These are phyloP conservation scores for Croton setiger DNA, from an alignment of 441 rosid genomes.

Conservation along the genomic window DNA sequence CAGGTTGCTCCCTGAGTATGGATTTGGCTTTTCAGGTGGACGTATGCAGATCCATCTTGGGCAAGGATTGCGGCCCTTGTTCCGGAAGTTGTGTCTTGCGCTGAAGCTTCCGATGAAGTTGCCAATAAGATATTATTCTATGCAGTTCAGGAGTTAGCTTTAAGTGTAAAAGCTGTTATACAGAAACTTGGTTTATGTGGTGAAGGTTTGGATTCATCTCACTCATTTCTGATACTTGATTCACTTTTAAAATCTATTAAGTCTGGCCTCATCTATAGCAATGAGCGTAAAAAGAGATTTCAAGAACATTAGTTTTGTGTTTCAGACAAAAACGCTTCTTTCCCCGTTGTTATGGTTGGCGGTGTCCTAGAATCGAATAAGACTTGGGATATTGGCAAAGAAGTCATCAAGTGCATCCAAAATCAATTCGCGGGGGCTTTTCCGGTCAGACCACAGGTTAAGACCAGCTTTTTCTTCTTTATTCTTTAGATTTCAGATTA, in stretches of 20 bases:
- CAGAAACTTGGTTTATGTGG: slow-evolving; percentile 55
- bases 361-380: slow-evolving; percentile 60
- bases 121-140: slow-evolving; percentile 52
- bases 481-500: too few species aligned
- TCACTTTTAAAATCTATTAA: neutral
- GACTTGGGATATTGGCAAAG: slow-evolving; percentile 65
- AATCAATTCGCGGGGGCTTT: slow-evolving; percentile 45
- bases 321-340: slow-evolving; percentile 50
- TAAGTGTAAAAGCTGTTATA: slow-evolving; percentile 64
- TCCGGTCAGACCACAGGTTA: slow-evolving; percentile 59
- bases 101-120: too few species aligned
- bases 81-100: too few species aligned
- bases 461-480: slow-evolving; percentile 5
- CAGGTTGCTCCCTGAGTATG: neutral
- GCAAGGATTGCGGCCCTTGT: slow-evolving; percentile 63
- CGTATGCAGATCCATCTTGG: slow-evolving; percentile 66
- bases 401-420: slow-evolving; percentile 45
- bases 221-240: neutral
- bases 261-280: neutral
- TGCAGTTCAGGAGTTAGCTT: slow-evolving; percentile 55
- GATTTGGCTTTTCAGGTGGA: slow-evolving; percentile 45
- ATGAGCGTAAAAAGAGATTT: neutral
- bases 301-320: neutral
- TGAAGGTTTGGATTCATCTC: slow-evolving; percentile 35
- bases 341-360: slow-evolving; percentile 73